Percentiles rank a stretch among this genome's conserved stretches.
Conservation (phyloP, 2,329 filamentous ascomycete genomes). For the Massarina eburnea region DNA sequence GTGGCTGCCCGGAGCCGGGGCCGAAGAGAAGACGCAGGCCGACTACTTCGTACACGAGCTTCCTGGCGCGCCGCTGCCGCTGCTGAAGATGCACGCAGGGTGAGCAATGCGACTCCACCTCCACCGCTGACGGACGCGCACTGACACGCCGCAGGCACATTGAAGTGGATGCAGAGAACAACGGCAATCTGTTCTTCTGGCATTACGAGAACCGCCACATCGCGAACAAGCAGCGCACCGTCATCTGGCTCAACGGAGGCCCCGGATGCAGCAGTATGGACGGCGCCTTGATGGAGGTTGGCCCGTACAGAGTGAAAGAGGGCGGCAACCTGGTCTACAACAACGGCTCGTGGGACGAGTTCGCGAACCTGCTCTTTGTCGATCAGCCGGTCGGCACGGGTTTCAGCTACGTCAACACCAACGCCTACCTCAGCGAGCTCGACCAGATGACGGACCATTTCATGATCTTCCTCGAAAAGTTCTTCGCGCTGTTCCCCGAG, state of each 20-base stretch:
- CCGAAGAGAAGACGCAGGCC: slow-evolving; percentile 62
- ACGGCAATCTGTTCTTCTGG: slow-evolving; percentile 98
- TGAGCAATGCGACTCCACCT: slow-evolving; percentile 53
- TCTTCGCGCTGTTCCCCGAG: slow-evolving; percentile 86
- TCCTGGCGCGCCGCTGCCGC: slow-evolving; percentile 77
- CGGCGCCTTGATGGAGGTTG: slow-evolving; percentile 93
- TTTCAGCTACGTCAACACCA: slow-evolving; percentile 90
- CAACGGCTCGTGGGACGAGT: slow-evolving; percentile 97
- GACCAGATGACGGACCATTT: slow-evolving; percentile 89
- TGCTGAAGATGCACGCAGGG: slow-evolving; percentile 98
- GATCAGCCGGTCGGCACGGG: slow-evolving; percentile 97
- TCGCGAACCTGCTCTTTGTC: slow-evolving; percentile 93
- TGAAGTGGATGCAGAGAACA: slow-evolving; percentile 79
- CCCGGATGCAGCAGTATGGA: slow-evolving; percentile 98
- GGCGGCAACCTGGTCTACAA: slow-evolving; percentile 74
- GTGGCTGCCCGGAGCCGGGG: slow-evolving; percentile 37
- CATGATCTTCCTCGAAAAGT: slow-evolving; percentile 85
- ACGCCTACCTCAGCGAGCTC: slow-evolving; percentile 83
- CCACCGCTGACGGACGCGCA: slow-evolving; percentile 11
- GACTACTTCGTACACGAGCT: slow-evolving; percentile 89
- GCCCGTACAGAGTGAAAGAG: slow-evolving; percentile 83
- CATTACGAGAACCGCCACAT: slow-evolving; percentile 96
- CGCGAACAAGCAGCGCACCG: slow-evolving; percentile 83
- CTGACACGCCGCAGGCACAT: slow-evolving; percentile 67
- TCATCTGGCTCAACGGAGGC: slow-evolving; percentile 96